Base-by-base conservation (phyloP, 345 rosid genomes). In the Acer yangbiense region DNA sequence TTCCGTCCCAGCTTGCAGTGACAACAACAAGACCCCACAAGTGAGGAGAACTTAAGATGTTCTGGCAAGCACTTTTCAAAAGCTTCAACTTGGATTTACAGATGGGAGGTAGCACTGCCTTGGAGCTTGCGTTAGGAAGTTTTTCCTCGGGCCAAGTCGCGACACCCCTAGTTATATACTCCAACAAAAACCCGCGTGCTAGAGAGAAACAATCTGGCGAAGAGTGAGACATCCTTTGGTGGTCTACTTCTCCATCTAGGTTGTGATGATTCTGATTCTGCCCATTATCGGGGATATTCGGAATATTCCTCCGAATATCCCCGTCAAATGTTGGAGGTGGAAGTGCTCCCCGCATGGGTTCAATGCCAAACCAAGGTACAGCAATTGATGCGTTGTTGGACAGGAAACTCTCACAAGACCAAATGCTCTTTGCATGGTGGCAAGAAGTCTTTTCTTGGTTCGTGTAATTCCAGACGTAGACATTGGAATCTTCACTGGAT, bases 71-170 rank as follows among this genome's bases (percentile, higher is more conserved):
- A 64, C 76, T 90, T 85, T 76, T 93, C 83, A 91, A 71, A 25
- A 90, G 78, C 87, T 88, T 93, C 83, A 82, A 80, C 69, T 89
- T 89, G 1, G 88, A 78, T 82, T 86, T 91, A 25, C 83, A 84
- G 21, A 84, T 87, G 18, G 83, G 70, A 12, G 83, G 81, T 17
- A 92, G 82, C 9, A 79, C 63, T 14, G 50, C 64, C 52, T 68
- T 27, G 0, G 89, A 85, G 57, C 80, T 83, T 27, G 89, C 77
- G 65, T 66, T 82, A 0, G 87, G 82, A 73, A 93, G 90, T 74
- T 86, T 89, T 85, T 93, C 98, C 86, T 90, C 97, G 0, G 98
- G 98, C 98, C 98, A 93, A 14, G 97, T 93, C 7, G 85, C 89
- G 0, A 90, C 79, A 48, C 93, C 93, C 79, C 81, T 88, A 2